Evolutionary conservation across 257 asterid genomes (phyloP), one percentile per base, ranked within the genome.

Genomic region (Nicotiana paniculata): DNA sequence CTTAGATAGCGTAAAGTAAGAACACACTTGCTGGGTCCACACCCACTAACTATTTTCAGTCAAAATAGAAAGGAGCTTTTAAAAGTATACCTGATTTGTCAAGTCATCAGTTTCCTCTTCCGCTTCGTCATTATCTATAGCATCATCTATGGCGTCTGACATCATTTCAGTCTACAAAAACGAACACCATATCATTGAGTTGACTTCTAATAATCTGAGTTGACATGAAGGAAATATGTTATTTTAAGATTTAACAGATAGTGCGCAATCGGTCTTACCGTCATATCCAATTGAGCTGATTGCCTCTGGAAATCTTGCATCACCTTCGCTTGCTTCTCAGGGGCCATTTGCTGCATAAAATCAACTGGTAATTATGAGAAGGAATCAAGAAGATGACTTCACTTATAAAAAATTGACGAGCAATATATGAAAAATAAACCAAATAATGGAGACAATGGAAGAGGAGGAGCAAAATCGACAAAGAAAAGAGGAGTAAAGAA

Each of bases 241-340:
- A 72, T 72, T 72, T 43, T 13, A 21, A 43, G 15, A 48, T 32
- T 32, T 24, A 70, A 81, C 58, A 39, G 53, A 1, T 13, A 46
- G 30, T 9, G 54, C 51, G 76, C 48, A 48, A 65, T 81, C 77
- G 46, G 46, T 66, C 91, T 87, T 86, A 86, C 99, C 26, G 97
- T 93, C 98, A 94, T 94, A 87, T 96, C 99, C 97, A 96, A 85
- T 85, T 96, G 98, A 4, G 93, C 95, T 39, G 98, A 96, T 86
- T 96, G 97, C 92, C 81, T 93, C 86, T 96, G 99, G 90, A 96
- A 96, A 24, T 96, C 97, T 80, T 81, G 95, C 67, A 96, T 91
- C 80, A 94, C 93, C 88, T 96, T 91, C 18, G 89, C 88, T 89
- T 96, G 99, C 90, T 92, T 92, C 28, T 89, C 90, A 7, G 99